phyloP scores from a whole-genome alignment of 352 stramenopile species.

The Phytopythium vexans region DNA sequence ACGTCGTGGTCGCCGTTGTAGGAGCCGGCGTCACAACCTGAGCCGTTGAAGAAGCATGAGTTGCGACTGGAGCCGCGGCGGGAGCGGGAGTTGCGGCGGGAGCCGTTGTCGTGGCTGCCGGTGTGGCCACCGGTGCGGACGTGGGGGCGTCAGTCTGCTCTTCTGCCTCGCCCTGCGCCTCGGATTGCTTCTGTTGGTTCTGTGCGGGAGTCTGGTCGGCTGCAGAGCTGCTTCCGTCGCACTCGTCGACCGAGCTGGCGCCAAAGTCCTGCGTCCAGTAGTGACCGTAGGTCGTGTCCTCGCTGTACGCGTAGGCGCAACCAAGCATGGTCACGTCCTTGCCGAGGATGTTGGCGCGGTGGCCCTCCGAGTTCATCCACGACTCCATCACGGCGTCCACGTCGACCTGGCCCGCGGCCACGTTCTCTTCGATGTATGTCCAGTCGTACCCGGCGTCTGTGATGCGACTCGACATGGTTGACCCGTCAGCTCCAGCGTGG shows the following conservation, averaged over 20 bases:
- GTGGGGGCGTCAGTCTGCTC: slow-evolving; percentile 4
- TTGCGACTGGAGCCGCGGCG: not conserved
- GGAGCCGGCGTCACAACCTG: not conserved
- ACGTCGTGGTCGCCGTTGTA: slow-evolving; percentile 3
- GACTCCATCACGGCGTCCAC: slow-evolving; percentile 30
- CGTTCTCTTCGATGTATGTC: slow-evolving; percentile 36
- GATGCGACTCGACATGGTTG: slow-evolving; percentile 38
- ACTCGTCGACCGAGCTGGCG: slow-evolving; percentile 15
- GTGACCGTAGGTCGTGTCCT: slow-evolving; percentile 13
- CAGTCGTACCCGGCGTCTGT: slow-evolving; percentile 38
- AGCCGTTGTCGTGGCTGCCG: slow-evolving; percentile 8
- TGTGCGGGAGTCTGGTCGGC: not conserved
- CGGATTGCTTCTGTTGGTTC: slow-evolving; percentile 1
- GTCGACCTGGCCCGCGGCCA: slow-evolving; percentile 30
- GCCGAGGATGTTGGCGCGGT: slow-evolving; percentile 33
- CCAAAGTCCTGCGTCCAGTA: slow-evolving; percentile 45
- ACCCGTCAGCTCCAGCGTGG: slow-evolving; percentile 42
- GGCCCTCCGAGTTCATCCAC: slow-evolving; percentile 40
- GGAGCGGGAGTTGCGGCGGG: slow-evolving; percentile 3
- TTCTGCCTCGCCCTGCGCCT: slow-evolving; percentile 14
- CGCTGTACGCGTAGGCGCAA: slow-evolving; percentile 29
- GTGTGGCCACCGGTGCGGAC: not conserved
- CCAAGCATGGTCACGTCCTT: slow-evolving; percentile 37
- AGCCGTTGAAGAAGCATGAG: too few relatives aligned
- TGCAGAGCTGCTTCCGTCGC: slow-evolving; percentile 8